phyloP scores from a whole-genome alignment of 164 flowering plant species.

The Macadamia tetraphylla region DNA sequence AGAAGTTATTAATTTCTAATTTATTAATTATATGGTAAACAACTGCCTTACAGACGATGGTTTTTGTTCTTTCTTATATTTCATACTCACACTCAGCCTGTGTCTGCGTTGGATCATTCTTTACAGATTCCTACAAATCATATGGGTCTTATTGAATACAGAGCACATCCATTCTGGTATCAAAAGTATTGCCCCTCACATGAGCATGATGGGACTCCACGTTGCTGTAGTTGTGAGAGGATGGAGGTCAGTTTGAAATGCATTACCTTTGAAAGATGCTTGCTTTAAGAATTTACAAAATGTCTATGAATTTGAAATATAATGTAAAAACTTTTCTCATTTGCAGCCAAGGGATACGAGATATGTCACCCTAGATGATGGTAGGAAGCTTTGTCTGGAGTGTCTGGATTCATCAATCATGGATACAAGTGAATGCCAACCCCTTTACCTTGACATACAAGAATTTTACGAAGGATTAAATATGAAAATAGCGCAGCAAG shows the following conservation, averaged over 20 bases:
- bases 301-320: not conserved
- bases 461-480: slow-evolving; percentile 66
- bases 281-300: not conserved
- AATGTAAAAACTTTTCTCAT: slow-evolving; percentile 2
- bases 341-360: slow-evolving; percentile 57
- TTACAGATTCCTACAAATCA: slow-evolving; percentile 82
- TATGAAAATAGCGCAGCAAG: slow-evolving; percentile 77
- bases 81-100: slow-evolving; percentile 1
- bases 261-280: not conserved
- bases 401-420: slow-evolving; percentile 80
- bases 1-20: no score
- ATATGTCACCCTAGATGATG: slow-evolving; percentile 65
- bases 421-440: slow-evolving; percentile 75
- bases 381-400: slow-evolving; percentile 84
- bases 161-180: slow-evolving; percentile 93
- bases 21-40: no score
- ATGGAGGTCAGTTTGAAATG: slow-evolving; percentile 67
- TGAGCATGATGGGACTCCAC: slow-evolving; percentile 75
- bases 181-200: slow-evolving; percentile 91
- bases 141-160: slow-evolving; percentile 84
- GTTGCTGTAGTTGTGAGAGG: slow-evolving; percentile 94
- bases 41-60: not conserved
- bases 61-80: not conserved
- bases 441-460: slow-evolving; percentile 64
- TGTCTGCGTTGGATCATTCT: slow-evolving; percentile 3